Conservation (phyloP, 1,284 basidiomycete species). For the Ustilago nuda region DNA sequence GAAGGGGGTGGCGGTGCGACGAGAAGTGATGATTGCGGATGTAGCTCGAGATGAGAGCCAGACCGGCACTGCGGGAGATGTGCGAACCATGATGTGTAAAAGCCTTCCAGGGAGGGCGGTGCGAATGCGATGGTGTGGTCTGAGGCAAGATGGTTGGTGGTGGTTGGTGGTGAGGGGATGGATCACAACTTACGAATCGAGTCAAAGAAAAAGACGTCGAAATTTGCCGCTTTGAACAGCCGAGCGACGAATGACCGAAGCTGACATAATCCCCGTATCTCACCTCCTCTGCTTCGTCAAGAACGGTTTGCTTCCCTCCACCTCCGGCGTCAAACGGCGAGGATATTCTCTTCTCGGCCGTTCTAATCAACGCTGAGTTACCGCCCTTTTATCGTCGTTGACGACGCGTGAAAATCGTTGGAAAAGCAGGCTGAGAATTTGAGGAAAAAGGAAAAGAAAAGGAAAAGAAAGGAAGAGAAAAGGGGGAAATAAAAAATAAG, state of each 20-base stretch:
- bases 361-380: neutral
- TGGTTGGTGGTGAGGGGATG: neutral
- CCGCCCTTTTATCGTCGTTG: too few species aligned
- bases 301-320: too few species aligned
- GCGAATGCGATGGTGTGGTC: neutral
- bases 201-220: neutral
- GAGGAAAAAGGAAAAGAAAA: too few species aligned
- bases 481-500: too few species aligned
- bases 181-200: too few species aligned
- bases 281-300: too few species aligned
- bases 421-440: too few species aligned
- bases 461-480: too few species aligned
- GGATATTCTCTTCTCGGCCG: slow-evolving; percentile 10
- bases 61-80: slow-evolving; percentile 11
- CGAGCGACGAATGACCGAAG: too few species aligned
- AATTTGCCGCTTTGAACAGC: neutral
- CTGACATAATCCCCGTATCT: too few species aligned
- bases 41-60: slow-evolving; percentile 30
- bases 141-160: neutral
- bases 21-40: slow-evolving; percentile 21
- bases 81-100: slow-evolving; percentile 25
- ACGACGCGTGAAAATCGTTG: too few species aligned
- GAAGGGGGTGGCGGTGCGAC: slow-evolving; percentile 7
- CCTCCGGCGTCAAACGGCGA: neutral
- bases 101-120: neutral